Evolutionary conservation across 371 early-diverging fungal genomes (phyloP).

Genomic region (Phascolomyces articulosus): DNA sequence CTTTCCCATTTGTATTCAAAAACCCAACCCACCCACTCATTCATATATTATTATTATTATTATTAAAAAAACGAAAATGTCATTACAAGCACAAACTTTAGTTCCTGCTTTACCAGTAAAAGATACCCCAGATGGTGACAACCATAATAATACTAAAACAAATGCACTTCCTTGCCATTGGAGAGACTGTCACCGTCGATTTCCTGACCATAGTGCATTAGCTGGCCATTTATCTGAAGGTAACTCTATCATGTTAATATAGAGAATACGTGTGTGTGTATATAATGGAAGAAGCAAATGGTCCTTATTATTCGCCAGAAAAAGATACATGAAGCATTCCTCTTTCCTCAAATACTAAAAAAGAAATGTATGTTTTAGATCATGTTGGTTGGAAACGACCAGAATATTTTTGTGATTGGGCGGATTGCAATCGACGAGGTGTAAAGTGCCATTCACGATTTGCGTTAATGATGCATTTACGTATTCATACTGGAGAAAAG

Average conservation of each 20-base stretch:
- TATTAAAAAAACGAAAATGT: too few relatives aligned
- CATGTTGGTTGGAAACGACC: slow-evolving; percentile 72
- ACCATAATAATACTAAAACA: background rate
- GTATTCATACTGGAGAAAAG: slow-evolving; percentile 74
- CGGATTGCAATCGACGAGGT: slow-evolving; percentile 58
- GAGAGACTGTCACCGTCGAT: slow-evolving; percentile 50
- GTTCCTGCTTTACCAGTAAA: background rate
- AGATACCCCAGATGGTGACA: slow-evolving; percentile 8
- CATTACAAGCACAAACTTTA: background rate
- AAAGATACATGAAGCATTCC: background rate
- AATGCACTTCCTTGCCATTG: slow-evolving; percentile 46
- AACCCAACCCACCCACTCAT: too few relatives aligned
- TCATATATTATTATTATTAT: too few relatives aligned
- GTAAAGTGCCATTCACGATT: slow-evolving; percentile 67
- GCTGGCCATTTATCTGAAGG: slow-evolving; percentile 61
- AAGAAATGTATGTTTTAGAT: slow-evolving; percentile 23
- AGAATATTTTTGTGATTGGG: slow-evolving; percentile 68
- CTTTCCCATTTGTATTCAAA: too few relatives aligned
- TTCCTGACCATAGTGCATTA: slow-evolving; percentile 43
- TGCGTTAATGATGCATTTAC: slow-evolving; percentile 67
- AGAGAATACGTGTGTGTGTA: too few relatives aligned
- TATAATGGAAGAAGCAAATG: too few relatives aligned
- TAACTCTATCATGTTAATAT: background rate
- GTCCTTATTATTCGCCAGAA: too few relatives aligned
- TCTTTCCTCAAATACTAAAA: background rate